Conservation (phyloP, 1,139 yeast genomes). For the Saccharomycopsis crataegensis region DNA sequence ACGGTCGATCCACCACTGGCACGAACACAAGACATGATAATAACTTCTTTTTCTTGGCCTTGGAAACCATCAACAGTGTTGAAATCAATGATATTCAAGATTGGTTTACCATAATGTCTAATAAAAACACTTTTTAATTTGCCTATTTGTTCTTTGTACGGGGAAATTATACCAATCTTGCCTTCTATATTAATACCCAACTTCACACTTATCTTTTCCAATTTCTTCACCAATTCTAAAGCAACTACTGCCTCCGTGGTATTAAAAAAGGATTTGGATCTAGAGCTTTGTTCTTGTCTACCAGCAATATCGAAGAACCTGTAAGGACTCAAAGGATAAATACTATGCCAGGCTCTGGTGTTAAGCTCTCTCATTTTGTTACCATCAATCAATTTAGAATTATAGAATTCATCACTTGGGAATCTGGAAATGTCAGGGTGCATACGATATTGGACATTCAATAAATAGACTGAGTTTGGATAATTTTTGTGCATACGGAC, state of each 20-base stretch:
- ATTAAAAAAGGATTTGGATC: conserved; percentile 67
- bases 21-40: conserved; percentile 90
- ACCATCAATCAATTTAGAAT: conserved; percentile 69
- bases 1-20: conserved; percentile 60
- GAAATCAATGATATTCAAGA: conserved; percentile 68
- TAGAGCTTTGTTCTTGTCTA: conserved; percentile 53
- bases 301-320: conserved; percentile 72
- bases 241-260: conserved; percentile 65
- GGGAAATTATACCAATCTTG: conserved; percentile 85
- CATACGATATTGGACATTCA: conserved; percentile 98
- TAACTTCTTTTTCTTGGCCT: conserved; percentile 95
- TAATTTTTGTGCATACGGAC: conserved; percentile 80
- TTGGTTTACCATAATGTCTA: conserved; percentile 52
- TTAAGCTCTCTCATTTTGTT: conserved; percentile 55
- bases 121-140: conserved; percentile 51
- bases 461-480: conserved; percentile 57
- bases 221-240: conserved; percentile 53
- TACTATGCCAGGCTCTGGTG: conserved; percentile 67
- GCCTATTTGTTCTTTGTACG: conserved; percentile 82
- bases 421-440: conserved; percentile 85
- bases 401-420: conserved; percentile 80
- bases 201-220: conserved; percentile 43
- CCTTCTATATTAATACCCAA: conserved; percentile 47
- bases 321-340: conserved; percentile 58
- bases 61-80: conserved; percentile 97